These are phyloP conservation scores for Lippia alba DNA, from an alignment of 305 asterid genomes.

Conservation along the genomic window DNA sequence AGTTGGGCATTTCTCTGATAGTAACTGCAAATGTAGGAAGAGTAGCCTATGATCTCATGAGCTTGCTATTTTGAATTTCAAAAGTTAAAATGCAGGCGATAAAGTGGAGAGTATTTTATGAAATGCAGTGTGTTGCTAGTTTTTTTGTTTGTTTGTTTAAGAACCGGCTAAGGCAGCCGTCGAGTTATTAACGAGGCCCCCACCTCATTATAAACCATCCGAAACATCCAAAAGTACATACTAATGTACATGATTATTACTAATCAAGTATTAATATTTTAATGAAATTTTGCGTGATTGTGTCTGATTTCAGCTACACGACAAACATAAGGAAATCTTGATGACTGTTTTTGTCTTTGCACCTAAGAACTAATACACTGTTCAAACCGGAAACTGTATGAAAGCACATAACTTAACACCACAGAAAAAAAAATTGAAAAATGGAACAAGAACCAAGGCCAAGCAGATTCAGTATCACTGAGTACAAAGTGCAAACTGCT, in stretches of 20 bases:
- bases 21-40: slow-evolving; percentile 24
- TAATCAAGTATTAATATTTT: too few relatives aligned
- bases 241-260: too few relatives aligned
- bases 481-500: slow-evolving; percentile 38
- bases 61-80: neutral
- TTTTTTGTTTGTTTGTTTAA: too few relatives aligned
- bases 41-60: neutral
- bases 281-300: neutral
- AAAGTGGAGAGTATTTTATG: neutral
- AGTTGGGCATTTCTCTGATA: slow-evolving; percentile 4
- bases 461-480: slow-evolving; percentile 26
- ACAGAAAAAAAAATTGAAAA: slow-evolving; percentile 8
- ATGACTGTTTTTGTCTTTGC: neutral
- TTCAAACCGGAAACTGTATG: neutral
- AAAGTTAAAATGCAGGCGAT: too few relatives aligned
- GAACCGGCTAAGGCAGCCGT: too few relatives aligned
- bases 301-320: too few relatives aligned
- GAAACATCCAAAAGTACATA: too few relatives aligned
- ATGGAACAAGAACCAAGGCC: neutral
- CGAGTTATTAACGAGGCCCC: too few relatives aligned
- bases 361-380: slow-evolving; percentile 12
- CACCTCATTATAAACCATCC: too few relatives aligned
- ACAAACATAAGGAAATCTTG: neutral
- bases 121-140: too few relatives aligned
- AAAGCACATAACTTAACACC: slow-evolving; percentile 15